Conservation (phyloP, 768 basidiomycete species). For the Leccinum uliginosum region DNA sequence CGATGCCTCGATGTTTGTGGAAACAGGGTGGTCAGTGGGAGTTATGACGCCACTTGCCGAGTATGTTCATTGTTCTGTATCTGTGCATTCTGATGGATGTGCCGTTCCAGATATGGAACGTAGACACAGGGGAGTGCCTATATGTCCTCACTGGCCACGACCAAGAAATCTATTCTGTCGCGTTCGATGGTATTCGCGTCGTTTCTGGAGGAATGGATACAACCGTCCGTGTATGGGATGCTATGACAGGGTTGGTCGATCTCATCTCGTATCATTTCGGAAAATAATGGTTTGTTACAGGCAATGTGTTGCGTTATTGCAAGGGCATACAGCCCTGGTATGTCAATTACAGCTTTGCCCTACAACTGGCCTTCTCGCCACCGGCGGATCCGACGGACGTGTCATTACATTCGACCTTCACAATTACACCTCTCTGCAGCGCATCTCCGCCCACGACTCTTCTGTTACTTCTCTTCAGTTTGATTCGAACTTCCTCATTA, state of each 20-base stretch:
- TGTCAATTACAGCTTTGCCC: conserved; percentile 83
- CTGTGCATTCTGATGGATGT: not conserved
- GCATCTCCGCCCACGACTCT: conserved; percentile 86
- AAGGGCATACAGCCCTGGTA: conserved; percentile 90
- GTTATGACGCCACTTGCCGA: conserved; percentile 86
- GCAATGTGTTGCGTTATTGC: conserved; percentile 76
- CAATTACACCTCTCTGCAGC: conserved; percentile 45
- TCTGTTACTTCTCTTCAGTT: conserved; percentile 86
- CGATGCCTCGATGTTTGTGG: conserved; percentile 87
- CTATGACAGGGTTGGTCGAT: conserved; percentile 67
- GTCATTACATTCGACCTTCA: conserved; percentile 65
- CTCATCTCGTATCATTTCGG: not conserved
- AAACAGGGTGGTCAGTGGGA: conserved; percentile 80
- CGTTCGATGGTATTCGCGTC: conserved; percentile 79
- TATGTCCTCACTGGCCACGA: conserved; percentile 79
- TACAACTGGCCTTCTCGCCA: conserved; percentile 53
- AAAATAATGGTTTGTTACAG: conserved; percentile 35
- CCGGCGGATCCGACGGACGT: conserved; percentile 86
- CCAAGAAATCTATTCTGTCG: conserved; percentile 87
- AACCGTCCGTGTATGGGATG: conserved; percentile 90
- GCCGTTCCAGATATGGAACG: conserved; percentile 71
- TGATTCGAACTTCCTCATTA: conserved; percentile 76
- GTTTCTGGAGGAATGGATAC: conserved; percentile 91
- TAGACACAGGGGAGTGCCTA: conserved; percentile 85
- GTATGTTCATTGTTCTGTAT: conserved; percentile 37